phyloP scores from a whole-genome alignment of 2,329 filamentous ascomycete genomes.

The Aspergillus sp. region DNA sequence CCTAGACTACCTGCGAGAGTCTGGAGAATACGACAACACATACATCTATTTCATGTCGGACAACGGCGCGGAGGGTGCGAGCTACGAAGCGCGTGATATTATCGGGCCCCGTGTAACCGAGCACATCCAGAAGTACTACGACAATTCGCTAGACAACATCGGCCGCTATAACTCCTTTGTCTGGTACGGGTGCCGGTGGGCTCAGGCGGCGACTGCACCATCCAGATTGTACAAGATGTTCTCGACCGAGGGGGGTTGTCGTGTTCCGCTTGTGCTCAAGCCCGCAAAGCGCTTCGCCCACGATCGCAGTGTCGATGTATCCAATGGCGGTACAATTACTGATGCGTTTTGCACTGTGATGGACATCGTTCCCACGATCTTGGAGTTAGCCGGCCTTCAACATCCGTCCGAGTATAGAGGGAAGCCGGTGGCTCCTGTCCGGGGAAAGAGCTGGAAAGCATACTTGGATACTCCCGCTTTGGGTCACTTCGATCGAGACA shows the following conservation, averaged over 20 bases:
- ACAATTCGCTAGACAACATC: constrained; percentile 58
- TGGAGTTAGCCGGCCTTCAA: constrained; percentile 39
- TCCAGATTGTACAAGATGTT: constrained; percentile 50
- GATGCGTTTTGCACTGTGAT: constrained; percentile 54
- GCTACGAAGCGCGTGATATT: constrained; percentile 58
- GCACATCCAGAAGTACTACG: constrained; percentile 56
- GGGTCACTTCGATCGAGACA: constrained; percentile 30
- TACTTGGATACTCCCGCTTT: constrained; percentile 31
- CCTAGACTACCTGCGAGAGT: constrained; percentile 53
- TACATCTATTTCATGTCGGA: constrained; percentile 63
- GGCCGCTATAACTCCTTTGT: constrained; percentile 57
- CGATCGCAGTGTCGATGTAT: constrained; percentile 9
- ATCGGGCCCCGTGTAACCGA: constrained; percentile 53
- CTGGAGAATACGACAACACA: constrained; percentile 61
- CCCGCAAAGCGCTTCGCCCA: no score
- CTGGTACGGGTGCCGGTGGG: constrained; percentile 60
- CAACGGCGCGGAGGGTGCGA: constrained; percentile 60
- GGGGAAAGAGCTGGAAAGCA: constrained; percentile 41
- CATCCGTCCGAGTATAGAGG: constrained; percentile 56
- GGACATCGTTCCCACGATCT: constrained; percentile 49
- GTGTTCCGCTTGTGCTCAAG: constrained; percentile 48
- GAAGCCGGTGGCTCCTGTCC: constrained; percentile 51
- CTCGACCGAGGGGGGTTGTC: constrained; percentile 51
- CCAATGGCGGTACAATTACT: constrained; percentile 38
- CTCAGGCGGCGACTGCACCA: constrained; percentile 53